Percentiles rank a stretch among this genome's conserved stretches.
These are phyloP conservation scores for Magnolia officinalis DNA, from an alignment of 164 flowering plant species.

Conservation along the genomic window DNA sequence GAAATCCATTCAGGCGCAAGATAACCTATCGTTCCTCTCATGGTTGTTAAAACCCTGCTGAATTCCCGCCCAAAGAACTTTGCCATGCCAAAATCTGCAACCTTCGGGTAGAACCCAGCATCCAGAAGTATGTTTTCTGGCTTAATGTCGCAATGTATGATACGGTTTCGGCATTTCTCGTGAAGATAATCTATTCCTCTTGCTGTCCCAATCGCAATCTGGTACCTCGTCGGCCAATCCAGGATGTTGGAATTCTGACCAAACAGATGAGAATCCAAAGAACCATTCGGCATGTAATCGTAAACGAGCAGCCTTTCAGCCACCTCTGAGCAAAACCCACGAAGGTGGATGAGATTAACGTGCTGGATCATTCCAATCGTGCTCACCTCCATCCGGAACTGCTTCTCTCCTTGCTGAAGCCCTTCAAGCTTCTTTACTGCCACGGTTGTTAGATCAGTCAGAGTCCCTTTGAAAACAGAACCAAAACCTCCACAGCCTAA, in stretches of 20 bases:
- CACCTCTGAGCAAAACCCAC: conserved; percentile 56
- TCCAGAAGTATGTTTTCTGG: conserved; percentile 40
- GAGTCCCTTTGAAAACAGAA: conserved; percentile 45
- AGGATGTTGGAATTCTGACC: conserved; percentile 1
- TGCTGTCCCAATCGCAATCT: conserved; percentile 33
- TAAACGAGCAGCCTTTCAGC: conserved; percentile 41
- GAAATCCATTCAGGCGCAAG: conserved; percentile 45
- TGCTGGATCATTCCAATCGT: conserved; percentile 64
- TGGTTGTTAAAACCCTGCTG: conserved; percentile 35
- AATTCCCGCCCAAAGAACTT: conserved; percentile 35
- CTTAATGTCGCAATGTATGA: conserved; percentile 41
- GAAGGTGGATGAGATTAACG: conserved; percentile 48
- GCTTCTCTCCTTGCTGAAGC: conserved; percentile 52
- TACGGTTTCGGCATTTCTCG: conserved; percentile 37
- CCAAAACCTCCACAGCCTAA: conserved; percentile 57
- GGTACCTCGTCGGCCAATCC: conserved; percentile 31
- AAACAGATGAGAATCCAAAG: conserved; percentile 39
- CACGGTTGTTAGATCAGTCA: conserved; percentile 29
- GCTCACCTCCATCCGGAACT: conserved; percentile 56
- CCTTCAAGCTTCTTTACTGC: conserved; percentile 53
- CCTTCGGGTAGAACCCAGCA: conserved; percentile 29
- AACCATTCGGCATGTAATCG: conserved; percentile 55
- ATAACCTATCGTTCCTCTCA: conserved; percentile 41
- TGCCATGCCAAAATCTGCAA: conserved; percentile 39
- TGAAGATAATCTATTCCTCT: conserved; percentile 35